A percentile compares a stretch with the other conserved stretches of the same genome.
These are phyloP conservation scores for Amesomyces nigricolor DNA, from an alignment of 2,329 filamentous ascomycete species.

Conservation along the genomic window DNA sequence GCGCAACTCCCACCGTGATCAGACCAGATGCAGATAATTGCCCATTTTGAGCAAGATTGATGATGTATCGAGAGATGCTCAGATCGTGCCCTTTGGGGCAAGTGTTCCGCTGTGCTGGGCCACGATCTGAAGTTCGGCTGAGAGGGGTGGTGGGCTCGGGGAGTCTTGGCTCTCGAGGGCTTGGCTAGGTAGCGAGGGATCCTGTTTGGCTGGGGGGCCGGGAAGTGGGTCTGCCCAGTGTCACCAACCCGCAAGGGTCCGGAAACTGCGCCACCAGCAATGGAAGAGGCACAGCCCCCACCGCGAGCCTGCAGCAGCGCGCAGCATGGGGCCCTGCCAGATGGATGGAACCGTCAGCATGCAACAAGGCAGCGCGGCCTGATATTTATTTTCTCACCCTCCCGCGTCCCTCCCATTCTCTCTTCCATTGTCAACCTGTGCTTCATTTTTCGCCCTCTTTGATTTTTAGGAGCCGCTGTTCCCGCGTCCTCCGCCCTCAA, in stretches of 20 bases:
- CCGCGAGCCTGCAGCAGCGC: neutral
- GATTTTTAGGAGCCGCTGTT: neutral
- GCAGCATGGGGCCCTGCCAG: slow-evolving; percentile 1
- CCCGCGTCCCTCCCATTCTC: neutral
- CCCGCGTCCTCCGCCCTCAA: neutral
- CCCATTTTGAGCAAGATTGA: slow-evolving; percentile 1
- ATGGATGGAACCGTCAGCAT: slow-evolving; percentile 4
- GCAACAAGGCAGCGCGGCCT: neutral
- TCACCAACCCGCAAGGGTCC: neutral
- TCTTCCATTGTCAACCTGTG: neutral
- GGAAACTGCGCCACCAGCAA: slow-evolving; percentile 11
- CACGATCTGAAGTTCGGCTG: neutral
- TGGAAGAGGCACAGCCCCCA: slow-evolving; percentile 9
- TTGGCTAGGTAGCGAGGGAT: neutral
- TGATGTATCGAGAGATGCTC: neutral
- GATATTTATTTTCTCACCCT: slow-evolving; percentile 12
- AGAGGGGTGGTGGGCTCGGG: neutral
- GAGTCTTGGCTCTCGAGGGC: slow-evolving; percentile 3
- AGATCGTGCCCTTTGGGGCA: neutral
- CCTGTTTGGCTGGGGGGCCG: slow-evolving; percentile 2
- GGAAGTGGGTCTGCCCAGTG: slow-evolving; percentile 8
- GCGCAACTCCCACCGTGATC: too few relatives aligned
- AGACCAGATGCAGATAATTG: neutral
- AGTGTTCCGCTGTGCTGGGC: slow-evolving; percentile 7
- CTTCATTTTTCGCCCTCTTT: neutral